Evolutionary conservation across 2,329 filamentous ascomycete species (phyloP), one percentile per base, ranked within the genome.

Genomic region (Neonectria sp.): DNA sequence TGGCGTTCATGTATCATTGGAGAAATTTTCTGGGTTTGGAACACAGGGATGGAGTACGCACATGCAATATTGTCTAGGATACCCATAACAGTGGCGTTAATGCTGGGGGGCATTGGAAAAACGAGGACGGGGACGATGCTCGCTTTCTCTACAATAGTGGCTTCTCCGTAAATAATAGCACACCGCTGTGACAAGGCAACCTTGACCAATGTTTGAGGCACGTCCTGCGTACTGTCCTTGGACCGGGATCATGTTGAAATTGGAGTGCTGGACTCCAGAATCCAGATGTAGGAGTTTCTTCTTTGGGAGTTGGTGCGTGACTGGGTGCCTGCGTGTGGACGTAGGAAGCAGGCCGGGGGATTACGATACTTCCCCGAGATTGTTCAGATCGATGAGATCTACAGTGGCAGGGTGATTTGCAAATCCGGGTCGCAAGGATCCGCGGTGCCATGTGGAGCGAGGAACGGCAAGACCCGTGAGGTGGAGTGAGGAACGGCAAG

Each of bases 31-130:
- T 35, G 51, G 51, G 15, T 24, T 52, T 55, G 61, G 33, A 53
- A 46, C 31, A 55, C 25, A 27, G 21, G 27, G 29, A 60, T 37
- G 56, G 45, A 17, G 27, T 31, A 60, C 29, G 56, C 35, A 49
- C 15, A 56, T 43, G 33, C 57, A 52, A 45, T 60, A 45, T 46
- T 13, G 52, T 49, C n/a, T 56, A 46, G 63, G 63, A 65, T 65
- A 65, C 63, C 57, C 63, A 21, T 52, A 33, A 55, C 49, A 49
- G 40, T 35, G 25, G 45, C 51, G 56, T 56, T 56, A 17, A 33
- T 52, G 21, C 29, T 46, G 21, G 15, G 12, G 17, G 25, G 15
- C 31, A 59, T 43, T 37, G 17, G 56, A 7, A 48, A 31, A 59
- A 27, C 13, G 17, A 21, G 11, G 37, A 12, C 27, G 17, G 3